phyloP scores from a whole-genome alignment of 2,329 filamentous ascomycete species.

The Claviceps lovelessii region DNA sequence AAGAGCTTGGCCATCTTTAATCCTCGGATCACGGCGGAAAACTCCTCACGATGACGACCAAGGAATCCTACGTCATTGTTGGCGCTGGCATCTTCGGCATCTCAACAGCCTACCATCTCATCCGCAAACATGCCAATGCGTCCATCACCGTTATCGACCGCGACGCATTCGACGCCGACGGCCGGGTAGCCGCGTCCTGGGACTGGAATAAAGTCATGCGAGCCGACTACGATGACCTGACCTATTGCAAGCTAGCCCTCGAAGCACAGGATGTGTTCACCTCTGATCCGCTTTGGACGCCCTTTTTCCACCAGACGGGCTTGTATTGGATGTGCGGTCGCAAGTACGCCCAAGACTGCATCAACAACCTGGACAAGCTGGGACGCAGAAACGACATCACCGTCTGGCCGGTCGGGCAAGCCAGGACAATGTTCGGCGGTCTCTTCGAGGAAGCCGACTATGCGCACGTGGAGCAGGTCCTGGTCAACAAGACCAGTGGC shows the following conservation, averaged over 20 bases:
- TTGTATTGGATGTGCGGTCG: conserved; percentile 42
- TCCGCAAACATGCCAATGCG: conserved; percentile 33
- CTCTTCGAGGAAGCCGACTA: conserved; percentile 48
- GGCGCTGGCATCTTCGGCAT: conserved; percentile 53
- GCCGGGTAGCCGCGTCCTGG: conserved; percentile 46
- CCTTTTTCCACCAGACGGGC: conserved; percentile 44
- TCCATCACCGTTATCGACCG: conserved; percentile 45
- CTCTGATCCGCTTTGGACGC: conserved; percentile 39
- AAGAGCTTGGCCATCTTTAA: no score
- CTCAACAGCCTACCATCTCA: conserved; percentile 50
- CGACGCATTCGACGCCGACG: conserved; percentile 32
- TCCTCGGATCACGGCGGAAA: neutral
- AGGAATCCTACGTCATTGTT: conserved; percentile 39
- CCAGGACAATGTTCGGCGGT: conserved; percentile 38
- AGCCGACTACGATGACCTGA: conserved; percentile 50
- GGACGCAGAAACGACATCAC: conserved; percentile 26
- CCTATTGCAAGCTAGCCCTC: conserved; percentile 50
- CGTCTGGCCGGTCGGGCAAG: conserved; percentile 30
- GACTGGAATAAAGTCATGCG: conserved; percentile 63
- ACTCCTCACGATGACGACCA: conserved; percentile 8
- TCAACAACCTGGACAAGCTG: conserved; percentile 36
- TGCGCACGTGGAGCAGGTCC: conserved; percentile 40
- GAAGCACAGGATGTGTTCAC: conserved; percentile 52
- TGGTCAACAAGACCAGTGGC: conserved; percentile 46
- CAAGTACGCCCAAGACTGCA: conserved; percentile 35